Evolutionary conservation across 768 basidiomycete genomes (phyloP), one percentile per base, ranked within the genome.

Genomic region (Termitomyces sp.): DNA sequence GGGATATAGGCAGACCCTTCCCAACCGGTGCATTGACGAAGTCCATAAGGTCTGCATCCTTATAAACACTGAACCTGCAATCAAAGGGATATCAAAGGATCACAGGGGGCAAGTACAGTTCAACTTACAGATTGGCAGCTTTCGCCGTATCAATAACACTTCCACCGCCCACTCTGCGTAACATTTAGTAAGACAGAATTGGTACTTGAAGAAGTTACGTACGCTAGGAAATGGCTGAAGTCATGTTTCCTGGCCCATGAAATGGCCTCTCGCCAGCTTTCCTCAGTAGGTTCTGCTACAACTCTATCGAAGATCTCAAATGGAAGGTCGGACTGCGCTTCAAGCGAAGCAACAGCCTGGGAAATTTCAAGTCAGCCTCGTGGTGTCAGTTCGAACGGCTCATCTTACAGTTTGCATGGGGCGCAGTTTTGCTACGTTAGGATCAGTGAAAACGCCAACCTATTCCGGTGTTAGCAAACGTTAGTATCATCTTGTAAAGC

Each of bases 21-120:
- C 96, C 96, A 53, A 98, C 78, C 0, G 96, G 96, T 1, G 96
- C 94, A 67, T 98, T 98, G 72, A 98, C 91, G 70, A 96, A 98
- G 69, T 98, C 96, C 76, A 94, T 89, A 10, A 98, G 75, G 67
- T 97, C 92, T 0, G 91, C 83, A 61, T 98, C 92, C 63, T 88
- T 88, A 78, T 98, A 98, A 12, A 92, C 91, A 0, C 90, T 80
- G 71, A 94, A 95, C 58, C 90, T 92, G 59, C 31, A 47, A 36
- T 36, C 5, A 22, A 22, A 39, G 55, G 51, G 61, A 20, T 57
- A 44, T 8, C 34, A 20, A 24, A 16, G 13, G 37, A 39, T 16
- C 14, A 6, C 47, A 42, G 22, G 18, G 22, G 26, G 48, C 36
- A 20, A 34, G 4, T 36, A 6, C 6, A 46, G 24, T 41, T 34